Percentiles rank a stretch among this genome's conserved stretches.
Conservation (phyloP, 345 rosid species). For the Durio zibethinus region DNA sequence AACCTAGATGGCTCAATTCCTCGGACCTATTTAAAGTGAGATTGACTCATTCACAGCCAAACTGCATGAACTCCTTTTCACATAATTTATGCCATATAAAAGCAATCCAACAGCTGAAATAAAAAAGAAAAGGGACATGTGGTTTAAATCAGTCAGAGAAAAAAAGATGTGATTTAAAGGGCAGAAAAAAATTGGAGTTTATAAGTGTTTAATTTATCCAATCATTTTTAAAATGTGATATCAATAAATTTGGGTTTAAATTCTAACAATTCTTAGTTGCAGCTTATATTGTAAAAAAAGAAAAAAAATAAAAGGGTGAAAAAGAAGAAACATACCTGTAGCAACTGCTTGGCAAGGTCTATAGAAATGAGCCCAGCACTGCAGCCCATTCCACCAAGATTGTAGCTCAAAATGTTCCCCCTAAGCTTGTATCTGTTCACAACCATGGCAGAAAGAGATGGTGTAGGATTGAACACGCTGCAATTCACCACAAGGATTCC, state of each 20-base stretch:
- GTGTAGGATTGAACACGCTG: constrained; percentile 66
- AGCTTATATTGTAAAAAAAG: no score
- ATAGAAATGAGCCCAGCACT: constrained; percentile 71
- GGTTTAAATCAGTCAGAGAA: neutral
- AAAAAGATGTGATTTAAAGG: neutral
- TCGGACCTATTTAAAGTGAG: neutral
- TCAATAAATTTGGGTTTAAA: no score
- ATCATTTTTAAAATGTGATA: no score
- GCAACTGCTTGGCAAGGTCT: constrained; percentile 61
- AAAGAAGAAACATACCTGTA: constrained; percentile 37
- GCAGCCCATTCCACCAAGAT: constrained; percentile 76
- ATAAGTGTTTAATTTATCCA: no score
- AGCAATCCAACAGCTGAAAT: neutral
- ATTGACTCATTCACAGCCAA: neutral
- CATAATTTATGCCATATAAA: neutral
- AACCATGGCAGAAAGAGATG: constrained; percentile 65
- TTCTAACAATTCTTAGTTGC: no score
- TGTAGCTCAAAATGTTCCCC: constrained; percentile 59
- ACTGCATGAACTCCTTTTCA: neutral
- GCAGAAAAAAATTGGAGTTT: neutral
- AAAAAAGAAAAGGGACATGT: neutral
- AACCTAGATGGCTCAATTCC: neutral
- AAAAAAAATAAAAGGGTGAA: neutral
- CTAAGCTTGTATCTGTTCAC: constrained; percentile 68
- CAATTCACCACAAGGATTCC: constrained; percentile 63